Base-by-base conservation (phyloP, 1,284 basidiomycete species). In the Trichosporon faecale region DNA sequence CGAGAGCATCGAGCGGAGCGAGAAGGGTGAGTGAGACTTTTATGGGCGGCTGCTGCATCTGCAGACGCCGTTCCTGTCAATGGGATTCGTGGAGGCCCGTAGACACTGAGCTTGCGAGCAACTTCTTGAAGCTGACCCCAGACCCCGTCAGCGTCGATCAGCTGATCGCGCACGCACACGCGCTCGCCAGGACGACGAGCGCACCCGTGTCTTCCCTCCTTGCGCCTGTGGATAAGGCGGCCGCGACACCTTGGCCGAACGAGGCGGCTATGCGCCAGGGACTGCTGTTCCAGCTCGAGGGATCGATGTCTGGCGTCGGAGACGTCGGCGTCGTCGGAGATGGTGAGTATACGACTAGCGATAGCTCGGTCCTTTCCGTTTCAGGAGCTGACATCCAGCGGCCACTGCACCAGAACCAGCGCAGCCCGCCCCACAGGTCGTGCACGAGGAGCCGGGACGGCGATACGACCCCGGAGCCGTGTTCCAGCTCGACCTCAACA, bases 231-330 rank as follows among this genome's bases (percentile, higher is more conserved):
- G 77, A 79, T 65, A 76, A 73, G 64, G 73, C 74, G 5, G 74
- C 77, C 61, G 76, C 74, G 25, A 67, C 70, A 7, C 81, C 81
- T 8, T 83, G 79, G 78, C 81, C 81, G 0, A 79, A 74, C 18
- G 81, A 83, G 70, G 73, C 72, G 64, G 70, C 67, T 11, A 83
- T 83, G 81, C 73, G 81, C 11, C 68, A 72, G 72, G 81, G 81
- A 8, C 68, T 81, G 27, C 69, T 82, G 60, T 82, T 80, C 74
- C 76, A 77, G 73, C 73, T 79, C 57, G 74, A 77, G 61, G 81
- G 81, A 14, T 79, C 76, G 67, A 82, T 83, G 81, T 74, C 72
- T 25, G 75, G 77, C 1, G 70, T 79, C 33, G 81, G 81, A 12
- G 75, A 79, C 37, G 73, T 73, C 2, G 79, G 78, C 12, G 69